A percentile compares a stretch with the other conserved stretches of the same genome.
phyloP scores from a whole-genome alignment of 2,329 filamentous ascomycete species.

The Colletotrichum sp. region DNA sequence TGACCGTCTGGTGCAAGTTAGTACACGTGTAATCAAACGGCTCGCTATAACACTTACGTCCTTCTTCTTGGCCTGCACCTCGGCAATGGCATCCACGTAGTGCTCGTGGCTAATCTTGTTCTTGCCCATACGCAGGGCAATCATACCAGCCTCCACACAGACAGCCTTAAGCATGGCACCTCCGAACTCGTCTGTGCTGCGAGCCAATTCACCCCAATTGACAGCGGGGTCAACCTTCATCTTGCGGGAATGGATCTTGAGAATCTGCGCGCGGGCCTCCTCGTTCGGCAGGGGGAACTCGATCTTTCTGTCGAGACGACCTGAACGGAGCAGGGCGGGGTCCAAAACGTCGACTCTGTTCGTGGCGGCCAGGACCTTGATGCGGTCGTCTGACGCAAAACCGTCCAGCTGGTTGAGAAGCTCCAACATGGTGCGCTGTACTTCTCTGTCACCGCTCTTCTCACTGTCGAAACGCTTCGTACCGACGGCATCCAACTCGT shows the following conservation, averaged over 20 bases:
- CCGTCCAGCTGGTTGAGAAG: conserved; percentile 98
- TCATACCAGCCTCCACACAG: conserved; percentile 99
- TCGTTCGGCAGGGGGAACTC: conserved; percentile 98
- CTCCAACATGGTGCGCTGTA: conserved; percentile 98
- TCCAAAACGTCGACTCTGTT: conserved; percentile 95
- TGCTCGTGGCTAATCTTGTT: conserved; percentile 98
- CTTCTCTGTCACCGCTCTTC: conserved; percentile 96
- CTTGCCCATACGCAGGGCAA: conserved; percentile 91
- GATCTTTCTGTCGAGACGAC: conserved; percentile 94
- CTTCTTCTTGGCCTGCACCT: conserved; percentile 97
- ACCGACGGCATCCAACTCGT: conserved; percentile 97
- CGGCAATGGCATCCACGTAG: conserved; percentile 97
- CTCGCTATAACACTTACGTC: conserved; percentile 59
- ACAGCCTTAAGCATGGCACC: conserved; percentile 98
- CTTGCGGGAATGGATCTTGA: conserved; percentile 97
- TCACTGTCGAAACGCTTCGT: conserved; percentile 99
- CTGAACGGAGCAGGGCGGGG: conserved; percentile 87
- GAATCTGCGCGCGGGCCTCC: conserved; percentile 94
- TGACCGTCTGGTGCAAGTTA: conserved; percentile 55
- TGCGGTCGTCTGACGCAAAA: conserved; percentile 94
- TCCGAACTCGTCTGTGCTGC: conserved; percentile 98
- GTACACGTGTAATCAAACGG: not conserved
- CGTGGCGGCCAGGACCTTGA: conserved; percentile 94
- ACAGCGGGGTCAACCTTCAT: conserved; percentile 94
- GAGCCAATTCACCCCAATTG: conserved; percentile 94